Conservation (phyloP, 2,329 filamentous ascomycete genomes). For the Acrocalymma vagum region DNA sequence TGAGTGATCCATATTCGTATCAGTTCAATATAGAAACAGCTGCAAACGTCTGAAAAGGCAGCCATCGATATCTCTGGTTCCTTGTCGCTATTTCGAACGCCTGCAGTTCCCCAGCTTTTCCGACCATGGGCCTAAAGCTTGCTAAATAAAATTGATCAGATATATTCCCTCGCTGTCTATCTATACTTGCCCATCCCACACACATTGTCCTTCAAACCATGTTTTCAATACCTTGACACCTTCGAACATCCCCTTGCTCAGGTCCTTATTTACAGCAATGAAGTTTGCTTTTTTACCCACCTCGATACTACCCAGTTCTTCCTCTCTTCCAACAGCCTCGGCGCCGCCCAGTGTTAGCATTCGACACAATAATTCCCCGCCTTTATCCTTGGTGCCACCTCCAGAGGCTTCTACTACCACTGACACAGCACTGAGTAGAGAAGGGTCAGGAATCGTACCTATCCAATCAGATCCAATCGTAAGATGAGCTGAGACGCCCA, state of each 20-base stretch:
- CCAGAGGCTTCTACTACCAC: constrained; percentile 10
- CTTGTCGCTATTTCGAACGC: no score
- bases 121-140: no score
- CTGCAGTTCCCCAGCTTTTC: no score
- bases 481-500: constrained; percentile 24
- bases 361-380: constrained; percentile 15
- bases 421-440: constrained; percentile 8
- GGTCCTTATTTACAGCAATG: constrained; percentile 32
- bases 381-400: constrained; percentile 9
- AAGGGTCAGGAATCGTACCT: constrained; percentile 13
- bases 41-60: no score
- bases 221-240: constrained; percentile 29
- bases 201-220: constrained; percentile 31
- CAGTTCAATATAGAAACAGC: no score
- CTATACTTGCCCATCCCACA: no score
- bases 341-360: constrained; percentile 32
- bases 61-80: no score
- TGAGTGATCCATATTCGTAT: no score
- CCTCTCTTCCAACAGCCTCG: constrained; percentile 28
- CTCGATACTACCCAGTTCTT: constrained; percentile 30
- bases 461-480: constrained; percentile 33
- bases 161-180: no score
- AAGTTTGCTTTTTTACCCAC: constrained; percentile 38
- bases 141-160: no score
- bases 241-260: constrained; percentile 29